Evolutionary conservation across 2,329 filamentous ascomycete species (phyloP), one percentile per base, ranked within the genome.

Genomic region (Pseudogymnoascus sp.): DNA sequence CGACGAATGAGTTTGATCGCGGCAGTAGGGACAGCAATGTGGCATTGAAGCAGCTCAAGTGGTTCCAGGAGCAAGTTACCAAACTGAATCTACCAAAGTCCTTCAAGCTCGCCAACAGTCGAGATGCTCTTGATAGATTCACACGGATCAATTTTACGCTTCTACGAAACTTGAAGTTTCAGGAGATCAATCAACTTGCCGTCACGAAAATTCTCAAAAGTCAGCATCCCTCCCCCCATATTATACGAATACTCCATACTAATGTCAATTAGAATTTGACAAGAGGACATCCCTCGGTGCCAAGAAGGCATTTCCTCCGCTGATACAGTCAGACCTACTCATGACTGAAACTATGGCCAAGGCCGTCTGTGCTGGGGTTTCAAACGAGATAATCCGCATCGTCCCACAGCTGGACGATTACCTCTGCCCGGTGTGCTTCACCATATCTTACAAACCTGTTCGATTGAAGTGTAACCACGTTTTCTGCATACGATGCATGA

Each of bases 381-480:
- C 87, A 1, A 82, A 84, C 34, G 84, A 91, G 65, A 80, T 96
- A 3, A 80, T 96, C 16, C 82, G 83, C 10, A 79, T 89, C 51
- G 87, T 96, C 5, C 91, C 91, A 0, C 90, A 92, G 70, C 75
- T 95, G n/a, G 87, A 91, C 71, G 91, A 96, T 75, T 93, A 92
- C 75, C 80, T 86, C 7, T 96, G 91, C 69, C 90, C 91, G 1
- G 85, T 95, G 65, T 95, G 91, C 76, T 87, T 88, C 69, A 83
- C 83, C 47, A 85, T 96, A 64, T 85, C 88, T n/a, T 95, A 89
- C 80, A 85, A 90, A 69, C 91, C 91, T 0, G 84, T 96, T n/a
- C 84, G 86, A 23, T 79, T 96, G 36, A 81, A 82, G 12, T 96
- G 91, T 74, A 77, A 82, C 29, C 90, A 95, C 68, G 77, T 93